Percentiles rank a stretch among this genome's conserved stretches.
Conservation (phyloP, 805 yeast species). For the Starmerella sp. region DNA sequence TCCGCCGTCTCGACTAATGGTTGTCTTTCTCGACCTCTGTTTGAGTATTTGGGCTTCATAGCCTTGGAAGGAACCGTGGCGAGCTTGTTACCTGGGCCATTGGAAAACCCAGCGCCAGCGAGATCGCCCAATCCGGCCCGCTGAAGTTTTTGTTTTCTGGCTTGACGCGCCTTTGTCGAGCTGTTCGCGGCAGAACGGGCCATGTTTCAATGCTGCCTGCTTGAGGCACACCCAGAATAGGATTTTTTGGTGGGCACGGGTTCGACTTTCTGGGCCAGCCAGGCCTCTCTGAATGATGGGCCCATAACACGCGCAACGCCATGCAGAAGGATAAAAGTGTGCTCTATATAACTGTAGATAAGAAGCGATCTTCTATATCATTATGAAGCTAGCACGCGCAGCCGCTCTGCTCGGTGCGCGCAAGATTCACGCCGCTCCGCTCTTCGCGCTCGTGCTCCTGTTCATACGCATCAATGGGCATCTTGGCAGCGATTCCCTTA, state of each 20-base stretch:
- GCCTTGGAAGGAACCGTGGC: not conserved
- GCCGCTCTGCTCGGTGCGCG: slow-evolving; percentile 20
- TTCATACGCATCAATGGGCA: slow-evolving; percentile 35
- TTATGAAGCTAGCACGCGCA: slow-evolving; percentile 29
- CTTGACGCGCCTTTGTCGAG: not conserved
- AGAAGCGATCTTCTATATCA: not conserved
- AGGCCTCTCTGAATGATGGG: too few species aligned
- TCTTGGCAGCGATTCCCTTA: slow-evolving; percentile 36
- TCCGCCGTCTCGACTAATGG: not conserved
- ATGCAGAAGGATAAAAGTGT: too few species aligned
- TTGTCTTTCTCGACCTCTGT: not conserved
- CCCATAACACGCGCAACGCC: too few species aligned
- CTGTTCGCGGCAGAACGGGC: not conserved
- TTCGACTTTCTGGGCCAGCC: not conserved
- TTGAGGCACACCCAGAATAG: not conserved
- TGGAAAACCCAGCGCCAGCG: not conserved
- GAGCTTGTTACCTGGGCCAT: not conserved
- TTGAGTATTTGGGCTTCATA: not conserved
- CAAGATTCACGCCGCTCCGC: slow-evolving; percentile 20
- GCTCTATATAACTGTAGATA: not conserved
- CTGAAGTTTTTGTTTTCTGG: not conserved
- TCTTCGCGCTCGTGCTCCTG: slow-evolving; percentile 23
- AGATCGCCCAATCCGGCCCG: not conserved
- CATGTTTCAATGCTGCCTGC: not conserved
- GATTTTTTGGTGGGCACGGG: slow-evolving; percentile 3